Evolutionary conservation across 495 filamentous ascomycete genomes (phyloP).

Genomic region (Trichoderma gamsii): DNA sequence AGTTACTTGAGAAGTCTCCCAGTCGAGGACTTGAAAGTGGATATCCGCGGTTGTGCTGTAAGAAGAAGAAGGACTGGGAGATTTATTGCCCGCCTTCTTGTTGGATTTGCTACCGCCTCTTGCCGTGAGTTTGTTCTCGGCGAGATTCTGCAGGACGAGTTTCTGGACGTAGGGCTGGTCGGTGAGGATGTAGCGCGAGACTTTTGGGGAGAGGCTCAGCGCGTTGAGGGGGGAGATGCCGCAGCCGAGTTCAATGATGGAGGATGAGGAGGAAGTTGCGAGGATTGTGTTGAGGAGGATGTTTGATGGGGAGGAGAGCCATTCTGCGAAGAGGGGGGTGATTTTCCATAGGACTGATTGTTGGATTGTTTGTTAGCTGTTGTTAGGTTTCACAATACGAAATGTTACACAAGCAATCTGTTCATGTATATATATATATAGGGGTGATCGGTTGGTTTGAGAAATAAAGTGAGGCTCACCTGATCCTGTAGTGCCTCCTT

Average conservation of each 20-base stretch:
- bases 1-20: conserved; percentile 54
- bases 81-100: conserved; percentile 15
- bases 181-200: conserved; percentile 69
- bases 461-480: too few species aligned
- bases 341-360: conserved; percentile 80
- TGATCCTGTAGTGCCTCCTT: conserved; percentile 85
- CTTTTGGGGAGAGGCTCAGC: conserved; percentile 52
- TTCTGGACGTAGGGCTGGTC: conserved; percentile 82
- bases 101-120: conserved; percentile 18
- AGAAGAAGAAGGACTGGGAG: conserved; percentile 11
- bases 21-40: conserved; percentile 54
- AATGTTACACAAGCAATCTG: neutral
- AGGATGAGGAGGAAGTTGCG: conserved; percentile 31
- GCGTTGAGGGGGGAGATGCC: conserved; percentile 76
- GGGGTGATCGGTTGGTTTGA: too few species aligned
- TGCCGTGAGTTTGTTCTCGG: conserved; percentile 46
- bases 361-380: neutral
- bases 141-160: conserved; percentile 67
- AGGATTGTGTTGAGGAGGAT: conserved; percentile 45
- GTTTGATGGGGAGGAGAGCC: conserved; percentile 56
- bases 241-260: conserved; percentile 76
- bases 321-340: conserved; percentile 77
- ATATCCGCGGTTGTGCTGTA: conserved; percentile 29
- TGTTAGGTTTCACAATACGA: neutral
- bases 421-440: neutral